Conservation (phyloP, 306 rosid species). For the Vicia sativa region DNA sequence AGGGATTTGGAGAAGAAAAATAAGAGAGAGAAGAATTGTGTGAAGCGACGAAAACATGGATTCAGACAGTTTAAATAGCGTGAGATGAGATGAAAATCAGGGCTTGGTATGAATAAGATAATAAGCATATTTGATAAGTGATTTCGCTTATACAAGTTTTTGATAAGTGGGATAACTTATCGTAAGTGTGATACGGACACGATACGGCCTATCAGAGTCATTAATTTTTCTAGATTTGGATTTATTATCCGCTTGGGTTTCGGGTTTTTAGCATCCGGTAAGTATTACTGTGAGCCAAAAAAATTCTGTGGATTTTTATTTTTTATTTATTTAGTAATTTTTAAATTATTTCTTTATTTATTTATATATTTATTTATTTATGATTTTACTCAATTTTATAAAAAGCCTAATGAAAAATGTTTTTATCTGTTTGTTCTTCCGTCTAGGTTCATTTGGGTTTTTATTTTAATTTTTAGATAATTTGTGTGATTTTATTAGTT, state of each 20-base stretch:
- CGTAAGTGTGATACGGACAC: neutral
- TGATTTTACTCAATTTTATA: too few species aligned
- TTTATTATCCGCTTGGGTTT: conserved; percentile 51
- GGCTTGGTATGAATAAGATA: neutral
- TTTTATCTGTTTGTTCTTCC: too few species aligned
- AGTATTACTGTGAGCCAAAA: neutral
- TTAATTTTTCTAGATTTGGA: conserved; percentile 50
- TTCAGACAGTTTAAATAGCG: conserved; percentile 90
- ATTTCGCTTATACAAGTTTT: fast-evolving
- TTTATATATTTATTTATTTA: too few species aligned
- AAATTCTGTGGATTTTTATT: neutral
- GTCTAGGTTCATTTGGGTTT: too few species aligned
- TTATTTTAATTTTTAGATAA: too few species aligned
- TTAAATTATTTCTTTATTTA: too few species aligned
- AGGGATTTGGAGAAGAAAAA: conserved; percentile 79
- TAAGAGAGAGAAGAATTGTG: conserved; percentile 39
- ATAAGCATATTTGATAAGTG: neutral
- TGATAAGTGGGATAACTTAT: fast-evolving
- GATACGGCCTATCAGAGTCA: conserved; percentile 20
- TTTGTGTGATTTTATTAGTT: too few species aligned
- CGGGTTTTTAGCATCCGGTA: conserved; percentile 43
- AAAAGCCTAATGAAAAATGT: too few species aligned
- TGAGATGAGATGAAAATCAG: conserved; percentile 47
- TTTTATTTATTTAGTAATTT: too few species aligned
- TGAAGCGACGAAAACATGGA: conserved; percentile 70